Evolutionary conservation across 148 eudicot species (phyloP), one percentile per base, ranked within the genome.

Genomic region (Diospyros kaki): DNA sequence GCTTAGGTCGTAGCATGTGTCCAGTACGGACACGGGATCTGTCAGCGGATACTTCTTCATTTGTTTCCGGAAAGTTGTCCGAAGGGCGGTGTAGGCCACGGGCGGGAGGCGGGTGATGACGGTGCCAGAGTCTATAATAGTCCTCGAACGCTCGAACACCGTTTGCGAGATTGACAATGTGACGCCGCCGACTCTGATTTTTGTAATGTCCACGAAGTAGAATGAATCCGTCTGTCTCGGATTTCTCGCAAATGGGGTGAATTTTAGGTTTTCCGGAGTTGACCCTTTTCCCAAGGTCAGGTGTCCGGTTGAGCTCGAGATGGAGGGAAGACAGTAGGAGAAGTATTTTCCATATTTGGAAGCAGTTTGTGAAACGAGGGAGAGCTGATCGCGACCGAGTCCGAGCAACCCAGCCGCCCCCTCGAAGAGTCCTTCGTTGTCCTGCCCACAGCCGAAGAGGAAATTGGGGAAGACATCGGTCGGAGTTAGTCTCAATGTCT

Each of bases 311-410:
- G 75, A 71, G 54, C 76, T 71, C 3, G 75, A 53, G 64, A 77
- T 4, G 75, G 52, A 71, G 71, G 28, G 28, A 28, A 28, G 28
- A 28, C 28, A 28, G 28, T 28, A 28, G 28, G 28, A 28, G 28
- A 28, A 77, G 64, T 53, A 63, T 52, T 77, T 77, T 1, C 78
- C 78, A 55, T 77, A 77, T 60, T 53, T 77, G 15, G 41, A 39
- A 2, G 80, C 80, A 18, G 75, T 68, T 45, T 77, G 80, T 7
- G 80, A 77, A 5, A 77, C 80, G 54, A 77, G 40, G 43, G 80
- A 77, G 40, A 77, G 52, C n/a, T 9, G 3, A 28, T 64, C 51
- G 15, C 71, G 58, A 6, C 72, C 80, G 4, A 77, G 80, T 4
- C 80, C 80, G 43, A 77, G 18, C 28, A 28, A 28, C 28, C 28